Base-by-base conservation (phyloP, 306 rosid species). In the Trifolium pratense region DNA sequence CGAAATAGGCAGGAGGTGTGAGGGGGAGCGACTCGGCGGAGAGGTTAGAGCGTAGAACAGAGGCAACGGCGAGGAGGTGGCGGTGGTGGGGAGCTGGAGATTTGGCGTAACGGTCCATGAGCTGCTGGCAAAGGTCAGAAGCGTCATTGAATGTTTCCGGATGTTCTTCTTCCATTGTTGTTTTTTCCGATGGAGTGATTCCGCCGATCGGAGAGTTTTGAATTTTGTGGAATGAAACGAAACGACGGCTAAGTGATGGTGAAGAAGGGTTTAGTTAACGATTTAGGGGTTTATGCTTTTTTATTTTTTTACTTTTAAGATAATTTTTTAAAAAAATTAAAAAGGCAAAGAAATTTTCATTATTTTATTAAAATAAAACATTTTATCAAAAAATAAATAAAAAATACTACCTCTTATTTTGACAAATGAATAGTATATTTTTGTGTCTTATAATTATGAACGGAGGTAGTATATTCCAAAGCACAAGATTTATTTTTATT, bases 31-130 rank as follows among this genome's bases (percentile, higher is more conserved):
- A 85, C 80, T 94, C 96, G 37, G 88, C 56, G 13, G 80, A 3
- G 17, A 91, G 91, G 55, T 88, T 87, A 20, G 92, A 84, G 29
- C 90, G 92, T 80, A 94, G 85, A 45, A 92, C 91, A 13, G 85
- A 89, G 25, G 95, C 96, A 15, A 96, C 89, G 43, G 96, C 93
- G 9, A 91, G 80, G 40, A 91, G 95, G 79, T 94, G 97, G 68
- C 92, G 95, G 71, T 94, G 97, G 68, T 94, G 99, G 1, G 92
- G 86, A 0, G 98, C 96, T 15, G 86, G 42, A 53, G 96, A 91
- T 82, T 89, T 91, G 79, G 90, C 77, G 68, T 94, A 94, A 65
- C 97, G 96, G 84, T 79, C 92, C 88, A 91, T 87, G 84, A 94
- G 96, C 84, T 91, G 96, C 58, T 84, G 89, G 80, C 90, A 89